Evolutionary conservation across 1,284 basidiomycete genomes (phyloP).

Genomic region (Cystobasidium sp.): DNA sequence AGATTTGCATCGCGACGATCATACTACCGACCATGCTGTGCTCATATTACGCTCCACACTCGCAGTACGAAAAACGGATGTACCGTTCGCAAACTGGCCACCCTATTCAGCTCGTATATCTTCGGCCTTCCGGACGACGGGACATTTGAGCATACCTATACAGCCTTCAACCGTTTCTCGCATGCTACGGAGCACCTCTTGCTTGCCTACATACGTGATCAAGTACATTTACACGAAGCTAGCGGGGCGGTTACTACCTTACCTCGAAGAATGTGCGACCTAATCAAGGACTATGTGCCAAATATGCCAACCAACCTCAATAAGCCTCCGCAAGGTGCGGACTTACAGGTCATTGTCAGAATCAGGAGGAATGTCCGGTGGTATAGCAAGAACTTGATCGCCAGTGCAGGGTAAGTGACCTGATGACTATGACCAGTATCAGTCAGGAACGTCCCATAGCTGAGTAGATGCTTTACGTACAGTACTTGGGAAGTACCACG

Average conservation of each 20-base stretch:
- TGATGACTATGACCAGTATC: neutral
- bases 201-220: constrained; percentile 73
- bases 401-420: constrained; percentile 41
- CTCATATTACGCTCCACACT: neutral
- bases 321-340: constrained; percentile 43
- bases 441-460: neutral
- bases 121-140: constrained; percentile 73
- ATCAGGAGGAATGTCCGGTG: constrained; percentile 48
- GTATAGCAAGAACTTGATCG: constrained; percentile 51
- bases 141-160: constrained; percentile 76
- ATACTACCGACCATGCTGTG: neutral
- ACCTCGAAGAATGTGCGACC: constrained; percentile 49
- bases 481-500: constrained; percentile 52
- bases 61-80: constrained; percentile 50
- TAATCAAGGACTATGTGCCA: constrained; percentile 50
- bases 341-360: constrained; percentile 46
- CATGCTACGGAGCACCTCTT: constrained; percentile 86
- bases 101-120: constrained; percentile 80
- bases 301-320: constrained; percentile 46
- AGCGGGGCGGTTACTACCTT: constrained; percentile 47
- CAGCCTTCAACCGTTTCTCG: constrained; percentile 76
- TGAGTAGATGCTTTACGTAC: neutral
- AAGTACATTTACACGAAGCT: constrained; percentile 50
- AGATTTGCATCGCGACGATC: neutral
- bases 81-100: constrained; percentile 55